These are phyloP conservation scores for Suillus plorans DNA, from an alignment of 768 basidiomycete genomes.

Conservation along the genomic window DNA sequence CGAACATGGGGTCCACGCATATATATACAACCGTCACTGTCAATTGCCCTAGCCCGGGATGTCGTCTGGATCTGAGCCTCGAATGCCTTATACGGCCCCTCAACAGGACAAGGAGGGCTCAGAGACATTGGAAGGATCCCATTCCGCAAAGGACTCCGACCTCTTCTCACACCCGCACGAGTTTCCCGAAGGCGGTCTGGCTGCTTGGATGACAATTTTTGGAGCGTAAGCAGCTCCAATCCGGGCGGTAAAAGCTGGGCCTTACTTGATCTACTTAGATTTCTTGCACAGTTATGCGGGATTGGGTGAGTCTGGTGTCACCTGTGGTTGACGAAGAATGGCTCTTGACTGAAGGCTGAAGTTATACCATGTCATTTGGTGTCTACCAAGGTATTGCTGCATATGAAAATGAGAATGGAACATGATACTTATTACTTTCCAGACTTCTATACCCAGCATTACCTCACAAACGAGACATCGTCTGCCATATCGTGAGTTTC, in stretches of 20 bases:
- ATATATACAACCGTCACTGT: background rate
- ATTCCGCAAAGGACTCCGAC: background rate
- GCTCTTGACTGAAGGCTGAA: constrained; percentile 3
- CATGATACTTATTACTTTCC: background rate
- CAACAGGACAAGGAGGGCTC: background rate
- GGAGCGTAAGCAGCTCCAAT: constrained; percentile 24
- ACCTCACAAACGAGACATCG: constrained; percentile 35
- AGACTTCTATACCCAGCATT: constrained; percentile 42
- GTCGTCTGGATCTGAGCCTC: background rate
- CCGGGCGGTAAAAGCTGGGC: background rate
- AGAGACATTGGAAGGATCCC: background rate
- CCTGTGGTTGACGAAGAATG: background rate
- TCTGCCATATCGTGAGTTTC: constrained; percentile 40
- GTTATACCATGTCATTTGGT: constrained; percentile 39
- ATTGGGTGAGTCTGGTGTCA: constrained; percentile 26
- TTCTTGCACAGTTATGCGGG: constrained; percentile 37
- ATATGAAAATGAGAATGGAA: background rate
- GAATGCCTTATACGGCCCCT: background rate
- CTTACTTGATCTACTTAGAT: constrained; percentile 19
- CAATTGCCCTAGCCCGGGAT: background rate
- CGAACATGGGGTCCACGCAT: background rate
- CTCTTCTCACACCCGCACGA: constrained; percentile 1
- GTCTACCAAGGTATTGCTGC: constrained; percentile 40
- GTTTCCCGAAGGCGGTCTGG: constrained; percentile 30
- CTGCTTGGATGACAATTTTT: constrained; percentile 28